Conservation (phyloP, 345 rosid species). For the Cardamine chenopodiifolia region DNA sequence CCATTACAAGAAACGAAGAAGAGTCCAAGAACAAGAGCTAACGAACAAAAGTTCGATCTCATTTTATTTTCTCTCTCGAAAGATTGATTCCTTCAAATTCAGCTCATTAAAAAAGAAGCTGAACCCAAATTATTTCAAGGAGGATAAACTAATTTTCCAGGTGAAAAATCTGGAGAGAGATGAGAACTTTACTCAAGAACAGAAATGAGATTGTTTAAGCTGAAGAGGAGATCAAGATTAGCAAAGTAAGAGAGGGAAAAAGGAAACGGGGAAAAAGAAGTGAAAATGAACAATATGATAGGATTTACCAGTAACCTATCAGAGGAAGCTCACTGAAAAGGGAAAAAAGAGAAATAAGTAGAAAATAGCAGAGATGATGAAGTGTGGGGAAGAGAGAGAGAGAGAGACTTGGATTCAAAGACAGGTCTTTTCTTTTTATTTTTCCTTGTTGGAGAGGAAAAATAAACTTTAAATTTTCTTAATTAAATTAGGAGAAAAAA, state of each 20-base stretch:
- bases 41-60: constrained; percentile 38
- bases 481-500: not conserved
- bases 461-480: constrained; percentile 19
- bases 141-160: constrained; percentile 2
- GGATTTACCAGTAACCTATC: constrained; percentile 61
- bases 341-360: not conserved
- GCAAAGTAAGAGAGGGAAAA: constrained; percentile 20
- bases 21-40: constrained; percentile 46
- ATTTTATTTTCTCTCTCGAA: constrained; percentile 1
- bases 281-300: not conserved
- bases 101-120: constrained; percentile 21
- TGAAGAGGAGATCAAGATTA: constrained; percentile 38
- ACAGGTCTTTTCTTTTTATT: constrained; percentile 49
- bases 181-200: constrained; percentile 16
- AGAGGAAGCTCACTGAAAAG: constrained; percentile 47
- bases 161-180: constrained; percentile 25
- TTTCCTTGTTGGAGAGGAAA: constrained; percentile 34
- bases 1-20: constrained; percentile 53
- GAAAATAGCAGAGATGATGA: constrained; percentile 39
- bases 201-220: constrained; percentile 25
- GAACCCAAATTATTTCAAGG: constrained; percentile 8
- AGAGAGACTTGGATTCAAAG: constrained; percentile 78
- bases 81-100: constrained; percentile 38
- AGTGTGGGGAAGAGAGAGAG: constrained; percentile 32
- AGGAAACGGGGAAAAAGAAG: constrained; percentile 19